Percentiles rank a stretch among this genome's conserved stretches.
These are phyloP conservation scores for Penicillium oxalicum DNA, from an alignment of 2,329 filamentous ascomycete genomes.

Conservation along the genomic window DNA sequence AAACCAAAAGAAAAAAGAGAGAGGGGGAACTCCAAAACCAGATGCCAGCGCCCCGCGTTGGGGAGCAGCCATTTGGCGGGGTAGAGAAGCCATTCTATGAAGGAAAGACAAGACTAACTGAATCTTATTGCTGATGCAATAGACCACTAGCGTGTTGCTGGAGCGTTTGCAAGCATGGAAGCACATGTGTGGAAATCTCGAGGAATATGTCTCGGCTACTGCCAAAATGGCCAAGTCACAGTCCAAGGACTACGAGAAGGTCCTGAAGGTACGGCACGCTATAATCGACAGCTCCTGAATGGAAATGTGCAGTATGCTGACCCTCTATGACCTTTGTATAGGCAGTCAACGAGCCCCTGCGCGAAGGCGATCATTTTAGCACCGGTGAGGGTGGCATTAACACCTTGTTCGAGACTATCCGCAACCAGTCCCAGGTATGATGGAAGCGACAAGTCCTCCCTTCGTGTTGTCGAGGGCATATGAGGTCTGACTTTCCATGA, in stretches of 20 bases:
- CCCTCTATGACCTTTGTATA: conserved; percentile 26
- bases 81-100: not conserved
- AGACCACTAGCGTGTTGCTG: conserved; percentile 74
- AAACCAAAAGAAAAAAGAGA: too few species aligned
- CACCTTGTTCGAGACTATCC: conserved; percentile 89
- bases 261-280: conserved; percentile 62
- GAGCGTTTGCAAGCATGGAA: conserved; percentile 94
- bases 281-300: too few species aligned
- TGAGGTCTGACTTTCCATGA: not conserved
- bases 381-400: conserved; percentile 80
- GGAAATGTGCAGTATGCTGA: too few species aligned
- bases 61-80: not conserved
- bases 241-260: conserved; percentile 91
- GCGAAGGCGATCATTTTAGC: conserved; percentile 89
- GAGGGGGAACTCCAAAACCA: too few species aligned
- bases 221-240: conserved; percentile 81
- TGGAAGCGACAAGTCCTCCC: not conserved
- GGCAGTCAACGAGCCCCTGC: conserved; percentile 79
- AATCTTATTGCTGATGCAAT: not conserved
- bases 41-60: not conserved
- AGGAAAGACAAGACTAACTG: conserved; percentile 2
- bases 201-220: conserved; percentile 79
- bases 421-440: conserved; percentile 72
- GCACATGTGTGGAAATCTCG: conserved; percentile 82
- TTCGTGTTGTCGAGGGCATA: not conserved